These are phyloP conservation scores for Hypoxylon sp. DNA, from an alignment of 2,329 filamentous ascomycete species.

Conservation along the genomic window DNA sequence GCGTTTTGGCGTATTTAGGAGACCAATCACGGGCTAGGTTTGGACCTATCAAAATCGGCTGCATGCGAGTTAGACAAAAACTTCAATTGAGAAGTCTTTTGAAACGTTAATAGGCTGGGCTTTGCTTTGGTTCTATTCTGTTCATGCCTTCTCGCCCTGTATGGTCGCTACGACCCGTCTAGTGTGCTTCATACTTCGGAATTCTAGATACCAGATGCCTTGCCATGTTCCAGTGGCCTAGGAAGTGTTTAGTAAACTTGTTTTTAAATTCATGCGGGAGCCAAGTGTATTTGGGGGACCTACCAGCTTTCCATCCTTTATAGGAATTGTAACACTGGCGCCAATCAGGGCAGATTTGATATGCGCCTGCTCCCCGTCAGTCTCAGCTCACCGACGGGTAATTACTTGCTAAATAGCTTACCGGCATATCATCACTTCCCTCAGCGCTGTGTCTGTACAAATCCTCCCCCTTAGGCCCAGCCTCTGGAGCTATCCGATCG, in stretches of 20 bases:
- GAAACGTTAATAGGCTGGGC: background rate
- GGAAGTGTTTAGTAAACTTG: constrained; percentile 9
- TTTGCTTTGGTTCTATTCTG: constrained; percentile 4
- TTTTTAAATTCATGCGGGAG: background rate
- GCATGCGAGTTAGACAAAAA: constrained; percentile 19
- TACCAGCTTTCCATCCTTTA: constrained; percentile 85
- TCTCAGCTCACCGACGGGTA: background rate
- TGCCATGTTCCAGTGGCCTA: constrained; percentile 81
- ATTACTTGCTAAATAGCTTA: constrained; percentile 57
- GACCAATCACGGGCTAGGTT: constrained; percentile 5
- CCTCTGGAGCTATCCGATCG: constrained; percentile 87
- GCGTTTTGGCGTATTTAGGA: constrained; percentile 28
- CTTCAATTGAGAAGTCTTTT: constrained; percentile 1
- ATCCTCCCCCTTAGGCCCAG: constrained; percentile 77
- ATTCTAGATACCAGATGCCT: constrained; percentile 95
- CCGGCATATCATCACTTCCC: constrained; percentile 94
- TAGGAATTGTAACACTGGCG: constrained; percentile 90
- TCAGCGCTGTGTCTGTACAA: constrained; percentile 91
- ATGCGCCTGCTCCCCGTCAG: constrained; percentile 73
- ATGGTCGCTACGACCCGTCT: constrained; percentile 93
- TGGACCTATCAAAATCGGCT: background rate
- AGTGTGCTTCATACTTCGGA: constrained; percentile 81
- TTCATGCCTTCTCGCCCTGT: constrained; percentile 81
- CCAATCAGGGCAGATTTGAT: constrained; percentile 93
- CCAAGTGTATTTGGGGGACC: constrained; percentile 48